Conservation (phyloP, 805 yeast species). For the Vanderwaltozyma polyspora region DNA sequence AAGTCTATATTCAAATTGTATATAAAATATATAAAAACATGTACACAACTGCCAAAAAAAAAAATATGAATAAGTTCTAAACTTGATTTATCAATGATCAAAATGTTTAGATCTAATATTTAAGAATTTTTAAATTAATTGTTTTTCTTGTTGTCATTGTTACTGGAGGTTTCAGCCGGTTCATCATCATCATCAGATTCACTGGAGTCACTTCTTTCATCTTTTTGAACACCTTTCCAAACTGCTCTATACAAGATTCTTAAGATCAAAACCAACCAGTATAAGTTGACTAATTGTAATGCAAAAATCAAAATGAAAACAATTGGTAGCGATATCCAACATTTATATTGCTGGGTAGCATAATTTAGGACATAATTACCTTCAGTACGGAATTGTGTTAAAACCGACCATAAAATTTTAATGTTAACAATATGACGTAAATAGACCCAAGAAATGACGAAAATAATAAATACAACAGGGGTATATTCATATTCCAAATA, state of each 20-base stretch:
- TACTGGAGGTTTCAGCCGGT: no score
- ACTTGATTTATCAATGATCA: no score
- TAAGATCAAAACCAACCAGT: slow-evolving; percentile 72
- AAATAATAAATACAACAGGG: slow-evolving; percentile 29
- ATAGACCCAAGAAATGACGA: slow-evolving; percentile 65
- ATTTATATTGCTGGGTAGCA: slow-evolving; percentile 80
- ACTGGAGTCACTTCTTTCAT: slow-evolving; percentile 65
- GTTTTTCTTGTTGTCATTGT: not conserved
- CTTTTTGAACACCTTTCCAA: slow-evolving; percentile 43
- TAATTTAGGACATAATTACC: slow-evolving; percentile 71
- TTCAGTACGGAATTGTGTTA: slow-evolving; percentile 70
- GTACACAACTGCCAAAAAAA: no score
- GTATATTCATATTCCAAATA: slow-evolving; percentile 48
- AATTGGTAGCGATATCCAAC: slow-evolving; percentile 83
- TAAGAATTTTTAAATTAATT: no score
- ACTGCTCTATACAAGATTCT: slow-evolving; percentile 58
- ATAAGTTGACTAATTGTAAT: slow-evolving; percentile 67
- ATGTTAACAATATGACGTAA: slow-evolving; percentile 73
- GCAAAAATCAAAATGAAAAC: slow-evolving; percentile 65
- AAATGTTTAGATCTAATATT: no score
- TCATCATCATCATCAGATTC: slow-evolving; percentile 52
- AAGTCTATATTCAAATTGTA: no score
- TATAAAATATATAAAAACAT: no score
- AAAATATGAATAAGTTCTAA: no score
- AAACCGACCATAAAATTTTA: slow-evolving; percentile 61